These are phyloP conservation scores for Kwoniella sp. DNA, from an alignment of 768 basidiomycete species.

Conservation along the genomic window DNA sequence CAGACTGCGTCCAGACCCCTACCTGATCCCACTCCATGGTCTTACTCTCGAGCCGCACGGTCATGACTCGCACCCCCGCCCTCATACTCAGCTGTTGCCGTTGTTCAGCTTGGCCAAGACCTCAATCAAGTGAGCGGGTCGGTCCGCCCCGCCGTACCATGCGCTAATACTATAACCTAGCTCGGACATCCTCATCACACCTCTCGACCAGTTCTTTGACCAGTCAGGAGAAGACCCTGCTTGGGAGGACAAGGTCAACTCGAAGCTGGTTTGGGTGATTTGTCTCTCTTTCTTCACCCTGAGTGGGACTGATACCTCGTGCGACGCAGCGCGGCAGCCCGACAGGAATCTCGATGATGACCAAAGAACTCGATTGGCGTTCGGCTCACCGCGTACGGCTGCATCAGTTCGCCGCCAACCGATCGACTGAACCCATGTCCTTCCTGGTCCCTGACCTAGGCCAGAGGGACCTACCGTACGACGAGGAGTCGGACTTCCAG, in stretches of 20 bases:
- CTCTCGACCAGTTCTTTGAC: constrained; percentile 46
- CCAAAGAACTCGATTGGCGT: constrained; percentile 36
- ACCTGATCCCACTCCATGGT: constrained; percentile 45
- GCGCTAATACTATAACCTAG: constrained; percentile 11
- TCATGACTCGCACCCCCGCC: constrained; percentile 42
- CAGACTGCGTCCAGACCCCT: constrained; percentile 32
- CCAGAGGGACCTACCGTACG: background rate
- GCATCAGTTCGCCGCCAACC: constrained; percentile 41
- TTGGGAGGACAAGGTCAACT: constrained; percentile 41
- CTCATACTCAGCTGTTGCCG: constrained; percentile 46
- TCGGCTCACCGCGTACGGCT: constrained; percentile 46
- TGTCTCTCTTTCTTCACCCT: no score
- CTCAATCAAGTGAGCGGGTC: constrained; percentile 43
- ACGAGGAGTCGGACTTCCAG: background rate
- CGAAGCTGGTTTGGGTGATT: constrained; percentile 45
- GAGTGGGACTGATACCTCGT: background rate
- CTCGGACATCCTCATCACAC: constrained; percentile 50
- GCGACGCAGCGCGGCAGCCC: constrained; percentile 40
- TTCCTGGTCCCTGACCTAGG: constrained; percentile 42
- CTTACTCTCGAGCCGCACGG: constrained; percentile 47
- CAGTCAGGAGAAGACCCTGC: constrained; percentile 36
- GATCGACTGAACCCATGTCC: constrained; percentile 17
- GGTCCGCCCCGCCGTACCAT: background rate
- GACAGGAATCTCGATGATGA: constrained; percentile 49
- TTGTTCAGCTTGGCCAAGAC: constrained; percentile 50